A percentile compares a stretch with the other conserved stretches of the same genome.
phyloP scores from a whole-genome alignment of 169 alveolate species.

The Toxoplasma gondii region DNA sequence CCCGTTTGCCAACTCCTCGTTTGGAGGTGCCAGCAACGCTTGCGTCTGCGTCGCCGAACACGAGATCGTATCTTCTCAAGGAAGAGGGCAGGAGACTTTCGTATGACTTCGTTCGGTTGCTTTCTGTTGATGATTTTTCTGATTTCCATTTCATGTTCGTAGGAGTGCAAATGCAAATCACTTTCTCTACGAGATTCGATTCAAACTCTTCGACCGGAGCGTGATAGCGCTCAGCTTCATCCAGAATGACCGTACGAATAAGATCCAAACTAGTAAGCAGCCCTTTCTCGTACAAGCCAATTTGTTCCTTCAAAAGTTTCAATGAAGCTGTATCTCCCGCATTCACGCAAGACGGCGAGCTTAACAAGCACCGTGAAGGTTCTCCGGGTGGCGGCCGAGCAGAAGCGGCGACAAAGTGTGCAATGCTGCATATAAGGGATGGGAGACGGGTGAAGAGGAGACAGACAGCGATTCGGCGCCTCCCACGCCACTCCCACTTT shows the following conservation, averaged over 20 bases:
- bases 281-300: neutral
- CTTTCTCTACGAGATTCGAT: neutral
- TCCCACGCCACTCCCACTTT: constrained; percentile 1
- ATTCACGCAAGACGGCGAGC: neutral
- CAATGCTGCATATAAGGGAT: neutral
- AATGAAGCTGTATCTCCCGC: neutral
- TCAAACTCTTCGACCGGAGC: neutral
- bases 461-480: neutral
- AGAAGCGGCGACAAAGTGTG: constrained; percentile 16
- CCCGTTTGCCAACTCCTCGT: neutral
- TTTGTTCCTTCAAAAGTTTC: neutral
- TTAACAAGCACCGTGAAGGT: neutral
- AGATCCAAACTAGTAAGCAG: neutral
- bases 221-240: neutral
- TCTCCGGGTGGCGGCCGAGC: neutral
- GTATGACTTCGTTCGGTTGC: too few species aligned
- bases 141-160: neutral
- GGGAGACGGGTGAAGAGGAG: neutral
- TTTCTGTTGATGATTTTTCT: neutral
- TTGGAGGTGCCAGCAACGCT: neutral
- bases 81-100: neutral
- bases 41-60: neutral
- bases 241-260: neutral
- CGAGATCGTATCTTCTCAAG: neutral
- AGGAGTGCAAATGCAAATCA: neutral